Evolutionary conservation across 768 basidiomycete species (phyloP), one percentile per base, ranked within the genome.

Genomic region (Obba rivulosa): DNA sequence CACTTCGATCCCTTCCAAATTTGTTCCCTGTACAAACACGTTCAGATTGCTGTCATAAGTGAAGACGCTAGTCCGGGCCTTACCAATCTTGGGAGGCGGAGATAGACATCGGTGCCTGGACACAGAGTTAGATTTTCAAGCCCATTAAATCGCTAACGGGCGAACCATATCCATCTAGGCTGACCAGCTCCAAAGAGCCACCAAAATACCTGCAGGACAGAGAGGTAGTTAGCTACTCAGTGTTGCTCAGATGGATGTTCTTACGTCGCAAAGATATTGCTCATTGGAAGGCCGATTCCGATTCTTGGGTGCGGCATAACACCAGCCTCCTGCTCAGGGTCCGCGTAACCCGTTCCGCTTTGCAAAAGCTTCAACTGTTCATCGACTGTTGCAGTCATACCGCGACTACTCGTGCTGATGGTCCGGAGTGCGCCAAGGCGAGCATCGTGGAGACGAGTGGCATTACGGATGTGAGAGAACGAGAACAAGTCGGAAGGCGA

Each of bases 221-320:
- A 35, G 22, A 38, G 49, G 52, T 44, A 37, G 14, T 22, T 41
- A 45, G 41, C 25, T 18, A 34, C 9, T 14, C 28, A 21, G n/a
- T 37, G 3, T 25, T 22, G 24, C 16, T 34, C 22, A n/a, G 28
- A 34, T 7, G 10, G 31, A 23, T 34, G 65, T n/a, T n/a, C 79
- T 49, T 57, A 88, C 78, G 83, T 90, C 50, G 90, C 82, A 64
- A 81, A 92, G 31, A 92, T 91, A 58, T 89, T 85, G 62, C 90
- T 88, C 88, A 92, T 89, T 0, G 90, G 88, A 17, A 92, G 66
- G 4, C 90, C 90, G 39, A 92, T 83, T 2, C 90, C 90, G 48
- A 92, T 85, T 37, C 77, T 73, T 39, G 77, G 76, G 62, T 84
- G 85, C 7, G 69, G 69, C 24, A 72, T 75, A 34, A 76, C 70